A percentile compares a stretch with the other conserved stretches of the same genome.
Evolutionary conservation across 1,284 basidiomycete species (phyloP).

Genomic region (Cystobasidium pallidum): DNA sequence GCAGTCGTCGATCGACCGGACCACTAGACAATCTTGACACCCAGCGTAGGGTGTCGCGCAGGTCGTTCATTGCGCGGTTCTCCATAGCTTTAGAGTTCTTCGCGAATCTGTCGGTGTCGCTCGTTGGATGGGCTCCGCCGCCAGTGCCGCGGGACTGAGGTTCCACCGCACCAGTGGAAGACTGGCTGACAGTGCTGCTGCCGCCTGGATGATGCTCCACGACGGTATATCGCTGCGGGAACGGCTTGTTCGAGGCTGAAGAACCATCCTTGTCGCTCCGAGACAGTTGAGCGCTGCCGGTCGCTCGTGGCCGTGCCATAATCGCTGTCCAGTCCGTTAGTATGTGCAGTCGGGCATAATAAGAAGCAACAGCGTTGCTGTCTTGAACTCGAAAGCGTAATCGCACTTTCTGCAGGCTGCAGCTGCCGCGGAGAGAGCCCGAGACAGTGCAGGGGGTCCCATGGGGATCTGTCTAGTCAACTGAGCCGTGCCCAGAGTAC

Average conservation of each 20-base stretch:
- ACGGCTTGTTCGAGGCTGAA: conserved; percentile 7
- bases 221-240: conserved; percentile 33
- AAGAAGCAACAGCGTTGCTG: neutral
- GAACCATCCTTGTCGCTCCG: neutral
- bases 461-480: no score
- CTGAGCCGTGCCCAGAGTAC: no score
- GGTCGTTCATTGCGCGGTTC: conserved; percentile 22
- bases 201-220: conserved; percentile 32
- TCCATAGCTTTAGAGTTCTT: conserved; percentile 32
- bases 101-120: conserved; percentile 19
- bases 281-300: neutral
- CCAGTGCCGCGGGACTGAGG: neutral
- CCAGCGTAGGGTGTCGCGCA: conserved; percentile 35
- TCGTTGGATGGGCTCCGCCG: no score
- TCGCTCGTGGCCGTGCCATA: neutral
- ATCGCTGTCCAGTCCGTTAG: neutral
- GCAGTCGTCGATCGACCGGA: conserved; percentile 31
- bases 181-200: conserved; percentile 27
- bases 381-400: neutral
- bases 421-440: neutral
- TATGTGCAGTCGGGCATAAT: no score
- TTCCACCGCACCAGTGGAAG: conserved; percentile 7
- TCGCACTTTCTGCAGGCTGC: conserved; percentile 3
- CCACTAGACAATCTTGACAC: conserved; percentile 31
- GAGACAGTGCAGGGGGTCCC: neutral